Base-by-base conservation (phyloP, 2,329 filamentous ascomycete species). In the Aspergillus alliaceus region DNA sequence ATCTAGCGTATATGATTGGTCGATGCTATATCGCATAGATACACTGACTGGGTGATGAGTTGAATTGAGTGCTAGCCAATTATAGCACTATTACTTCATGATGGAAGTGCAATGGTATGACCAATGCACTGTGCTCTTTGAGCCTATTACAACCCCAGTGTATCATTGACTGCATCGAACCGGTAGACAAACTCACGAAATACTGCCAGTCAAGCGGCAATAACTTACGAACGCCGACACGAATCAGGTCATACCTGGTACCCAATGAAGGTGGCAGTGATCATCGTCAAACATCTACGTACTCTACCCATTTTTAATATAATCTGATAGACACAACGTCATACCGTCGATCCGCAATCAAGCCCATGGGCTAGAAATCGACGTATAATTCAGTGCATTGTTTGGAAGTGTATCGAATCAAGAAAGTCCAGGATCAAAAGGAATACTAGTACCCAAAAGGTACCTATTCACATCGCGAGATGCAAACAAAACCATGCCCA, bases 381-480 rank as follows among this genome's bases (percentile, higher is more conserved):
- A 50, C 12, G 22, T 52, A 34, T 32, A 35, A 51, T 39, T 54
- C 15, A 53, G 46, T 44, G 40, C n/a, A 44, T 44, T 44, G 53
- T 46, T 49, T 34, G 49, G 18, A 29, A 27, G 11, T 44, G 24
- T 27, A 7, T n/a, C n/a, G n/a, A 49, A 55, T 27, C 44, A 4
- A 48, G 27, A 51, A 49, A 46, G 39, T 20, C 44, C 40, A 48
- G 20, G 29, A 47, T 56, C 46, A 56, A 57, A 42, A 53, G 24
- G 54, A 35, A 56, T 44, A n/a, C n/a, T n/a, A 56, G 50, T 7
- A 47, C 22, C 24, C 40, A 51, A 24, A 52, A 29, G 47, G 49
- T 53, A 47, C 51, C 34, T 62, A 62, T 66, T 60, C 62, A 64
- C 59, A 61, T 63, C 57, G 57, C 54, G 55, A 60, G 60, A 65